phyloP scores from a whole-genome alignment of 2,329 filamentous ascomycete genomes.

The Ceratocystis cubensis region DNA sequence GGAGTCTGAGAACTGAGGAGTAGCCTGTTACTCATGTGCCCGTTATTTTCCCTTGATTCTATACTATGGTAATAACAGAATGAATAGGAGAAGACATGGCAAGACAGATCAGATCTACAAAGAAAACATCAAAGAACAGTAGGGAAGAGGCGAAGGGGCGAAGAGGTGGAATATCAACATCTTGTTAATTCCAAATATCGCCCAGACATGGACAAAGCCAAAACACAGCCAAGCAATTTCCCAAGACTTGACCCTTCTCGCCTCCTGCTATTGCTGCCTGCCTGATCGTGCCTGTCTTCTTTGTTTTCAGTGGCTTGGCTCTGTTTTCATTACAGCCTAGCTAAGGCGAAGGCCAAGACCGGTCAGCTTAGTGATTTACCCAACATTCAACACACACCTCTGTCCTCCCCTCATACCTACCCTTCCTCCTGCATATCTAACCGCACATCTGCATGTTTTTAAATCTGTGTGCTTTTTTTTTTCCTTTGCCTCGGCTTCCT shows the following conservation, averaged over 20 bases:
- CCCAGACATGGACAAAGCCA: not conserved
- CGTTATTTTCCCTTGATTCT: not conserved
- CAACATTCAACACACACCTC: no score
- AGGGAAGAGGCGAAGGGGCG: not conserved
- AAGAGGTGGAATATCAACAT: not conserved
- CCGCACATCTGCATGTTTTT: not conserved
- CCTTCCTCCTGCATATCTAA: not conserved
- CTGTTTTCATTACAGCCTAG: no score
- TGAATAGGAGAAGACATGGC: no score
- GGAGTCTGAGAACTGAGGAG: not conserved
- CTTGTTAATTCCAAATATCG: not conserved
- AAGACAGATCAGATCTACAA: no score
- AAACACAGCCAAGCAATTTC: conserved; percentile 1
- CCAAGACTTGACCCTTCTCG: not conserved
- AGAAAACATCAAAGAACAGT: not conserved
- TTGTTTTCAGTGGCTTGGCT: no score
- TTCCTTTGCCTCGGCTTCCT: not conserved
- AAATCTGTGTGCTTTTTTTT: not conserved
- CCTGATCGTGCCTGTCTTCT: no score
- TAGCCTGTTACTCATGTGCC: not conserved
- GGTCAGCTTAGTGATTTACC: no score
- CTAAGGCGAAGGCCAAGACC: no score
- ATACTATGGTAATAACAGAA: no score
- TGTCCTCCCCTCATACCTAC: no score
- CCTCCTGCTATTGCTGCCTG: no score